Evolutionary conservation across 768 basidiomycete genomes (phyloP), one percentile per base, ranked within the genome.

Genomic region (Chalciporus sphaerocephalus): DNA sequence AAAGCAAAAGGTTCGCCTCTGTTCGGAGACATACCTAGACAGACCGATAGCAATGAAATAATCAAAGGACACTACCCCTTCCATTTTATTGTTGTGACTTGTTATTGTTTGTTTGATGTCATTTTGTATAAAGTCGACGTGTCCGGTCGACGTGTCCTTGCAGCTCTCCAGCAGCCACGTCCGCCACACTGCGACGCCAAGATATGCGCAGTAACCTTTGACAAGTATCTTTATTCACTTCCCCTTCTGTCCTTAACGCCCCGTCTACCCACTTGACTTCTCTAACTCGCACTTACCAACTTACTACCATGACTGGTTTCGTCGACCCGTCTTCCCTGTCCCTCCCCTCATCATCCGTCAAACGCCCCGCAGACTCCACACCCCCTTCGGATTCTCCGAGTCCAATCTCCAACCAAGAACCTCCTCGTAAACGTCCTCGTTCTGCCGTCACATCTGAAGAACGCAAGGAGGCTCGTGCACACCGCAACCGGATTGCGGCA

Each of bases 401-500:
- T 8, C 36, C 43, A 7, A 6, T 0, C 8, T 17, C 54, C 9
- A 11, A 64, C 15, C 50, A 69, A 8, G 74, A 75, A 23, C 79
- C 83, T 12, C 76, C 87, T 22, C 83, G 87, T 55, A 92, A 92
- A 62, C 87, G 89, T 22, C 64, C 79, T 25, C 83, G 89, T 56
- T 74, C 83, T 7, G 76, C 77, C 9, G 38, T 74, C 20, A 71
- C 79, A 6, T 71, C 84, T 0, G 89, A 91, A 51, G 87, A 91
- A 58, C 86, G 87, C 66, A 87, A 81, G 56, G 90, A 92, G 63
- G 89, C 87, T 38, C 77, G 92, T 53, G 91, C 88, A 13, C 89
- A 92, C 69, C 83, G 92, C 46, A 95, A 95, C 68, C 80, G 92
- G 40, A 90, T 94, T 64, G 92, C 92, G 2, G 92, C 92, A 5